Base-by-base conservation (phyloP, 164 flowering plant species). In the Magnolia officinalis region DNA sequence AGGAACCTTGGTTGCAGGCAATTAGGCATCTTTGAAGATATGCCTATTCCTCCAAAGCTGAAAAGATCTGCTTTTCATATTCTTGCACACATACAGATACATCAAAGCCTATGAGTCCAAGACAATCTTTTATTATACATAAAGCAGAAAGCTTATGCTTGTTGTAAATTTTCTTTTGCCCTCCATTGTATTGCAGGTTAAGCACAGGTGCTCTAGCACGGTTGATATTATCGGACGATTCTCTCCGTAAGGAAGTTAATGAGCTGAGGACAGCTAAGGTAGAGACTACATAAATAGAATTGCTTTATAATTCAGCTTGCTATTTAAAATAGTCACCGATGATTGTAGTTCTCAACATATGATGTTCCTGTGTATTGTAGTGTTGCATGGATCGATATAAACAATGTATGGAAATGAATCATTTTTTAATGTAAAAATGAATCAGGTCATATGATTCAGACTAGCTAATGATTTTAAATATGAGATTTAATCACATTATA, bases 161-260 rank as follows among this genome's bases (percentile, higher is more conserved):
- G 23, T 13, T 29, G 16, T 20, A 8, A 14, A 70, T 1, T 45
- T 2, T 19, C n/a, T 3, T n/a, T 10, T 13, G n/a, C 10, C 58
- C 20, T 58, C 55, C 20, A n/a, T 76, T 29, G 50, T 74, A 50
- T 71, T 86, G 76, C 87, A 95, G 98, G 83, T 79, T 93, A 80
- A 91, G 92, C 83, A 95, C 99, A n/a, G 98, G 99, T 49, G 96
- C 91, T 24, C 78, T 95, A 49, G 91, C 96, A 61, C 88, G 95
- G 71, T 79, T 91, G 84, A 88, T 95, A 73, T 84, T 95, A 59
- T 95, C 96, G 8, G 89, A 95, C 84, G 95, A 92, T 88, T 88
- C 93, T 76, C 94, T 95, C 75, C 82, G 97, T 50, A 76, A 81
- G 89, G 93, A 91, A 64, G 98, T 91, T 37, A 95, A 95, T 88